Base-by-base conservation (phyloP, 306 rosid species). In the Prunus mongolica region DNA sequence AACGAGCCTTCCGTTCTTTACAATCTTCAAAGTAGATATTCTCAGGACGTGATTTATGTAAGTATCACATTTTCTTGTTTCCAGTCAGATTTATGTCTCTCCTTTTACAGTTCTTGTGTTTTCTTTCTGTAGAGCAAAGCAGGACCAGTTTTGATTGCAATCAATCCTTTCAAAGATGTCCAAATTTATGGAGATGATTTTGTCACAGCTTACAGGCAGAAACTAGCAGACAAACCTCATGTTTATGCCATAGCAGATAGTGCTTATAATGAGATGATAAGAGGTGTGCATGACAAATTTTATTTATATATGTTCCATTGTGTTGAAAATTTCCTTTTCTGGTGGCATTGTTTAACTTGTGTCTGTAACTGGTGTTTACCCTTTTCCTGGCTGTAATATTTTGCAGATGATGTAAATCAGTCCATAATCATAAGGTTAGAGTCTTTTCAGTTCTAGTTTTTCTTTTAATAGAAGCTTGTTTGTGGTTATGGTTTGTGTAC, bases 361-460 rank as follows among this genome's bases (percentile, higher is more conserved):
- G 73, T 79, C 83, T 65, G 34, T 85, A 64, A 75, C 66, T 34
- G 51, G 47, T 49, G 76, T 83, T 78, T 84, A 30, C 75, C 24
- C 69, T 20, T 80, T 83, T 76, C 67, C 54, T 74, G 69, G 55
- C 74, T 49, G n/a, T 72, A n/a, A 65, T 70, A 72, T 83, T 56
- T 81, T 87, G 90, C 97, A 96, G 99, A 87, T 76, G 96, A 89
- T 80, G 87, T 83, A 73, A 88, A 93, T 81, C 99, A 92, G 70
- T 96, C 98, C 70, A 91, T 96, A 76, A 89, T 96, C 79, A 89
- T 96, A 86, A 91, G 99, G 98, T 96, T 55, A 85, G 97, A 32
- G 45, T 80, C 67, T 44, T 50, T 18, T 74, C 20, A 22, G 49
- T 69, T 38, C 13, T 52, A 14, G 24, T 50, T 50, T 78, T 79